Evolutionary conservation across 352 stramenopile genomes (phyloP).

Genomic region (Globisporangium echinulatum): DNA sequence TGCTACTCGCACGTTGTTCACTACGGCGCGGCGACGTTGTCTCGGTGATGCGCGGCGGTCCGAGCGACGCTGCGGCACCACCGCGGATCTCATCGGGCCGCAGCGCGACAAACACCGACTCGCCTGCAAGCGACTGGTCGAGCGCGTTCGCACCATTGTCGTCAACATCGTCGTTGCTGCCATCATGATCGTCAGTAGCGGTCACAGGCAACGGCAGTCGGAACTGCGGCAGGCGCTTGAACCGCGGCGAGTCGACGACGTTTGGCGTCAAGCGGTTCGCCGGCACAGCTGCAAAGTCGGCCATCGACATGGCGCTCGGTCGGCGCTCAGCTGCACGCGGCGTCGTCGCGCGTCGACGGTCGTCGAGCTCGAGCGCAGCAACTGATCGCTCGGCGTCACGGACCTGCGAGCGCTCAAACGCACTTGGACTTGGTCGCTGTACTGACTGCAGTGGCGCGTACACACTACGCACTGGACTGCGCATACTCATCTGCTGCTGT

Average conservation of each 20-base stretch:
- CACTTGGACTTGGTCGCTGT: not conserved
- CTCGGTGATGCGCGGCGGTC: slow-evolving; percentile 19
- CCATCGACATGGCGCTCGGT: slow-evolving; percentile 58
- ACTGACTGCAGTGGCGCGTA: slow-evolving; percentile 2
- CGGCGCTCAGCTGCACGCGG: slow-evolving; percentile 9
- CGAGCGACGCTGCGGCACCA: slow-evolving; percentile 1
- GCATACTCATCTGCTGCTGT: not conserved
- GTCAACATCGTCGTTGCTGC: not conserved
- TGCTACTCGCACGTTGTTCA: not conserved
- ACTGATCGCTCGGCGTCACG: slow-evolving; percentile 13
- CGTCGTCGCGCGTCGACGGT: slow-evolving; percentile 5
- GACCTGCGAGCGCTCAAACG: slow-evolving; percentile 14
- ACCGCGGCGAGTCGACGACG: slow-evolving; percentile 26
- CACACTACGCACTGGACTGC: not conserved
- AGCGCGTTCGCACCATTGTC: slow-evolving; percentile 23
- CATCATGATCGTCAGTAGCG: not conserved
- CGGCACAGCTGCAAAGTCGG: slow-evolving; percentile 36
- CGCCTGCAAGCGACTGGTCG: slow-evolving; percentile 55
- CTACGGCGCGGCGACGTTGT: slow-evolving; percentile 30
- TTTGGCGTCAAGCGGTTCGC: slow-evolving; percentile 20
- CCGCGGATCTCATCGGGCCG: slow-evolving; percentile 9
- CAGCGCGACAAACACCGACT: slow-evolving; percentile 68
- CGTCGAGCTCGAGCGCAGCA: slow-evolving; percentile 5
- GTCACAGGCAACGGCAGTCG: slow-evolving; percentile 6
- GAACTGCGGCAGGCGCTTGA: slow-evolving; percentile 36